Evolutionary conservation across 1,284 basidiomycete species (phyloP).

Genomic region (Thecaphora frezii): DNA sequence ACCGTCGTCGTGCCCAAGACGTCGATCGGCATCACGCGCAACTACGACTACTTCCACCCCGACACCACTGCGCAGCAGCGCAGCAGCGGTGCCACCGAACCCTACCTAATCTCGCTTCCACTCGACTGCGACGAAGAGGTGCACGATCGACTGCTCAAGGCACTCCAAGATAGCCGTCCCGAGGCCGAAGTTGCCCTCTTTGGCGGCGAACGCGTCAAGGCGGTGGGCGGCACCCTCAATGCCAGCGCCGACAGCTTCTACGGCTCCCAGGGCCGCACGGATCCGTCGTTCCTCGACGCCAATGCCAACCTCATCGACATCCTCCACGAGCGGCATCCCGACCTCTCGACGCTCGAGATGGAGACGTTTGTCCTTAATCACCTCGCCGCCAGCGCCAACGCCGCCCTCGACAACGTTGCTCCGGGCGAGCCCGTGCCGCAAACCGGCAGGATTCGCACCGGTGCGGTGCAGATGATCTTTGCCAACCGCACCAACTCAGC

Average conservation of each 20-base stretch:
- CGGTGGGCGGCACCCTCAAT: constrained; percentile 38
- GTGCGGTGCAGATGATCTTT: constrained; percentile 80
- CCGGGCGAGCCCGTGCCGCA: constrained; percentile 14
- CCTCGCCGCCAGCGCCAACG: constrained; percentile 43
- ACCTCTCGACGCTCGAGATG: constrained; percentile 64
- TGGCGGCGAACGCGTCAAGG: constrained; percentile 12
- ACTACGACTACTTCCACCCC: constrained; percentile 68
- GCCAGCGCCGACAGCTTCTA: constrained; percentile 67
- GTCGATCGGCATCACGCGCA: constrained; percentile 71
- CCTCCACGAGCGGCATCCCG: constrained; percentile 58
- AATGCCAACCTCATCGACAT: constrained; percentile 70
- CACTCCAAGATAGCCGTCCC: constrained; percentile 20
- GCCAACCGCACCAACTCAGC: constrained; percentile 74
- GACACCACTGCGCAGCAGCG: constrained; percentile 22
- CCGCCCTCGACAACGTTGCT: constrained; percentile 12
- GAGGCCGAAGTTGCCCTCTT: constrained; percentile 6
- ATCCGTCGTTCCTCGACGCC: constrained; percentile 72
- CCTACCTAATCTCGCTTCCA: constrained; percentile 73
- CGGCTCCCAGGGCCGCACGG: constrained; percentile 77
- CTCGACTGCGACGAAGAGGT: constrained; percentile 68
- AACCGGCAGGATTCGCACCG: constrained; percentile 68
- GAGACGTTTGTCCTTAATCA: constrained; percentile 55
- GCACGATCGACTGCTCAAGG: constrained; percentile 56
- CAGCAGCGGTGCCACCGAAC: constrained; percentile 45
- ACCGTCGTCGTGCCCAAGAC: constrained; percentile 72